Conservation (phyloP, 2,329 filamentous ascomycete genomes). For the Trichoderma endophyticum region DNA sequence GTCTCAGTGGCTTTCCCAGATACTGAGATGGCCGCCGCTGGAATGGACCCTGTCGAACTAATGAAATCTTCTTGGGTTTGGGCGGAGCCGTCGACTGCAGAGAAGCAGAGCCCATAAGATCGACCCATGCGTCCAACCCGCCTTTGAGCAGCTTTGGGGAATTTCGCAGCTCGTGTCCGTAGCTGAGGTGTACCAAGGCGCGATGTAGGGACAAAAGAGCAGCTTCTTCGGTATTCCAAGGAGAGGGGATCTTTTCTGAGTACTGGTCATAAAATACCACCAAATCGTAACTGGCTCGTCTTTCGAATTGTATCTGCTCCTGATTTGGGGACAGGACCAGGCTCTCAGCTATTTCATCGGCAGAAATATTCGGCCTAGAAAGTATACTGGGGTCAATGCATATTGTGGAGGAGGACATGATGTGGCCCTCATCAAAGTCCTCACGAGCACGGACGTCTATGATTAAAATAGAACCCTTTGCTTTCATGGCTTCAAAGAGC, state of each 20-base stretch:
- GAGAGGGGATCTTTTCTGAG: slow-evolving; percentile 49
- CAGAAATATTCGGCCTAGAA: slow-evolving; percentile 64
- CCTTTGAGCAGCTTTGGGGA: slow-evolving; percentile 76
- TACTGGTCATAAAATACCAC: slow-evolving; percentile 86
- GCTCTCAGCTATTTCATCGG: slow-evolving; percentile 61
- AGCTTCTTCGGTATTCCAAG: slow-evolving; percentile 40
- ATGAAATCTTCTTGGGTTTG: slow-evolving; percentile 2
- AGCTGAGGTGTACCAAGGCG: slow-evolving; percentile 80
- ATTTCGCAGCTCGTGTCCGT: slow-evolving; percentile 68
- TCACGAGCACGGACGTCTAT: slow-evolving; percentile 82
- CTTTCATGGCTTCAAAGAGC: slow-evolving; percentile 66
- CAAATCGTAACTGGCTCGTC: slow-evolving; percentile 73
- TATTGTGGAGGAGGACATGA: slow-evolving; percentile 77
- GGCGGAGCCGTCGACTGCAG: slow-evolving; percentile 41
- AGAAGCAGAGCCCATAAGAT: slow-evolving; percentile 71
- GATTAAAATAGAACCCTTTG: slow-evolving; percentile 62
- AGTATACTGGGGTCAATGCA: slow-evolving; percentile 82
- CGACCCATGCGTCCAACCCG: slow-evolving; percentile 81
- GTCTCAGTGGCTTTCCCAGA: slow-evolving; percentile 65
- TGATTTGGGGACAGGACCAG: slow-evolving; percentile 67
- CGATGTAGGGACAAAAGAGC: slow-evolving; percentile 72
- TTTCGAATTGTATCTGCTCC: slow-evolving; percentile 73
- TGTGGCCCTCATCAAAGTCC: slow-evolving; percentile 84
- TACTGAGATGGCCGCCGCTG: slow-evolving; percentile 38
- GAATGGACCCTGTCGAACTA: background rate